Evolutionary conservation across 306 rosid genomes (phyloP).

Genomic region (Senna tora): DNA sequence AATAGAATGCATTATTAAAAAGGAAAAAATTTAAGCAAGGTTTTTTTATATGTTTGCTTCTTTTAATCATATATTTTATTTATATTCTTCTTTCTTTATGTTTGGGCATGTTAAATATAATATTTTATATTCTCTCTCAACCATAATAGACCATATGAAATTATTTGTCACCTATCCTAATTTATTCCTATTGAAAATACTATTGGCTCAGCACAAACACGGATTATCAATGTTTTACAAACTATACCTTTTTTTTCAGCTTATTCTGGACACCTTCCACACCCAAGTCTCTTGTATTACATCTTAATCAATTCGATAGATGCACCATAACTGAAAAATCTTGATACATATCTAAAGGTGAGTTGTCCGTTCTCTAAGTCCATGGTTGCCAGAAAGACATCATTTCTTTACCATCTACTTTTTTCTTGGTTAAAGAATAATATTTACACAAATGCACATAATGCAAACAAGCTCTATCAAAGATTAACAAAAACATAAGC

Average conservation of each 20-base stretch:
- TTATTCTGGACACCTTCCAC: conserved; percentile 11
- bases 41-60: too few relatives aligned
- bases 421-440: background rate
- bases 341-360: too few relatives aligned
- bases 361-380: background rate
- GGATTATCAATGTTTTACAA: background rate
- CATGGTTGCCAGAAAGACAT: background rate
- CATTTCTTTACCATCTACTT: too few relatives aligned
- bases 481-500: background rate
- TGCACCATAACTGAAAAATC: background rate
- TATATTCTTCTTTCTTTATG: too few relatives aligned
- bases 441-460: background rate
- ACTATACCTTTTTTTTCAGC: background rate
- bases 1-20: conserved; percentile 57
- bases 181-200: conserved; percentile 61
- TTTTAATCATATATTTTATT: too few relatives aligned
- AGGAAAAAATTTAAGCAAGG: too few relatives aligned
- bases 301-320: background rate
- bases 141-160: too few relatives aligned
- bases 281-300: background rate
- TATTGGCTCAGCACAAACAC: conserved; percentile 37
- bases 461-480: background rate
- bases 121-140: too few relatives aligned
- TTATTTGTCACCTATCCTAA: too few relatives aligned
- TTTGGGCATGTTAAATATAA: too few relatives aligned